phyloP scores from a whole-genome alignment of 768 basidiomycete genomes.

The Mycena metata region DNA sequence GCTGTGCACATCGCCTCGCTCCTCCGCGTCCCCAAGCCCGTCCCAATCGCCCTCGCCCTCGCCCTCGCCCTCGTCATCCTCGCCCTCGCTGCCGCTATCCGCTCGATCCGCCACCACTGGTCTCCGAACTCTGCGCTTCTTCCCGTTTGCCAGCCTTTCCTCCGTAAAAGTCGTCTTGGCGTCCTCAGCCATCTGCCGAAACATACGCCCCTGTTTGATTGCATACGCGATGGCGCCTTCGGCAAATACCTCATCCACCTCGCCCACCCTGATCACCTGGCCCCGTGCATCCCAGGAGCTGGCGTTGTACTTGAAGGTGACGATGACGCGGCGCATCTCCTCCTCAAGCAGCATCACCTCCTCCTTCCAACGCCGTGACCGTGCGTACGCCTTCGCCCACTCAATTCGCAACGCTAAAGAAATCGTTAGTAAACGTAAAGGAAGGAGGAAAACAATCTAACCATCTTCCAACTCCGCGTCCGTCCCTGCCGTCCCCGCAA shows the following conservation, averaged over 20 bases:
- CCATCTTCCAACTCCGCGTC: conserved; percentile 10
- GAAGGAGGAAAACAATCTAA: neutral
- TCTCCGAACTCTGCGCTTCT: neutral
- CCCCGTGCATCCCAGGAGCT: neutral
- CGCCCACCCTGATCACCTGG: neutral
- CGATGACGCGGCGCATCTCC: conserved; percentile 29
- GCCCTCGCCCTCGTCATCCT: neutral
- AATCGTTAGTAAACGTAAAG: neutral
- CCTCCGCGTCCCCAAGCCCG: neutral
- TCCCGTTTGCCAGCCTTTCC: neutral
- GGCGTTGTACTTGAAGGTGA: neutral
- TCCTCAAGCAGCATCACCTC: conserved; percentile 35
- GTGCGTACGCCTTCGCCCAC: conserved; percentile 24
- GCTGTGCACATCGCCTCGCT: conserved; percentile 1
- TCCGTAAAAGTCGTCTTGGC: too few relatives aligned
- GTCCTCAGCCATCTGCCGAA: too few relatives aligned
- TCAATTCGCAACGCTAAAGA: conserved; percentile 25
- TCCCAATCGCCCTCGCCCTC: neutral
- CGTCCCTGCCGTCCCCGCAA: neutral
- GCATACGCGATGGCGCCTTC: too few relatives aligned
- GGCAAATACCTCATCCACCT: too few relatives aligned
- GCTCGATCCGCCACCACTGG: neutral
- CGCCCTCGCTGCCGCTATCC: neutral
- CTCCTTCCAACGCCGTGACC: conserved; percentile 32
- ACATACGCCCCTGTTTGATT: too few relatives aligned